These are phyloP conservation scores for Neonectria neomacrospora DNA, from an alignment of 2,329 filamentous ascomycete genomes.

Conservation along the genomic window DNA sequence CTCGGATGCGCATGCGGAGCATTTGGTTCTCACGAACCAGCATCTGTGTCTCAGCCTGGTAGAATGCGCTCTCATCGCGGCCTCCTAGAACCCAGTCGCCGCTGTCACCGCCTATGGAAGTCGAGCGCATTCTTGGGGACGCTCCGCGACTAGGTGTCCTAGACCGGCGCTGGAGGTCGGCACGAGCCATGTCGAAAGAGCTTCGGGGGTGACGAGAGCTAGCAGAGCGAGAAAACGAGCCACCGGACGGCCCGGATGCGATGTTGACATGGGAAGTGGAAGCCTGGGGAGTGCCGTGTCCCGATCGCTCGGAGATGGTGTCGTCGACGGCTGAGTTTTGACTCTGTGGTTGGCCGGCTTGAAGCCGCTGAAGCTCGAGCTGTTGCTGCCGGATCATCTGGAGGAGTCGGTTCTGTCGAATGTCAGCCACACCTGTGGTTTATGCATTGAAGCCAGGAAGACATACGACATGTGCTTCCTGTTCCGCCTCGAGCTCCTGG, in stretches of 20 bases:
- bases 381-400: constrained; percentile 82
- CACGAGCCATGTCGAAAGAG: constrained; percentile 69
- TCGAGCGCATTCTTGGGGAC: constrained; percentile 66
- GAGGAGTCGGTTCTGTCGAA: constrained; percentile 74
- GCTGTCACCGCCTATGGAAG: constrained; percentile 68
- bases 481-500: constrained; percentile 82
- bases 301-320: constrained; percentile 61
- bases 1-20: constrained; percentile 78
- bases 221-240: constrained; percentile 64
- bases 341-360: constrained; percentile 54
- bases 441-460: neutral
- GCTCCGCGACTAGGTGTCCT: constrained; percentile 68
- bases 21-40: constrained; percentile 84
- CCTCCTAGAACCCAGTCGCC: constrained; percentile 72
- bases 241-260: constrained; percentile 48
- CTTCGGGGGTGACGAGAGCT: constrained; percentile 62
- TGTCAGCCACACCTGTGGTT: constrained; percentile 24
- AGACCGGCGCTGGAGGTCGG: constrained; percentile 66
- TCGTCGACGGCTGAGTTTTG: constrained; percentile 58
- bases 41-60: constrained; percentile 84
- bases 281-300: constrained; percentile 50
- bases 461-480: constrained; percentile 79
- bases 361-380: constrained; percentile 72
- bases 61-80: constrained; percentile 80
- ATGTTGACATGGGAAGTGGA: constrained; percentile 49